Conservation (phyloP, 306 rosid species). For the Citrullus colocynthis region DNA sequence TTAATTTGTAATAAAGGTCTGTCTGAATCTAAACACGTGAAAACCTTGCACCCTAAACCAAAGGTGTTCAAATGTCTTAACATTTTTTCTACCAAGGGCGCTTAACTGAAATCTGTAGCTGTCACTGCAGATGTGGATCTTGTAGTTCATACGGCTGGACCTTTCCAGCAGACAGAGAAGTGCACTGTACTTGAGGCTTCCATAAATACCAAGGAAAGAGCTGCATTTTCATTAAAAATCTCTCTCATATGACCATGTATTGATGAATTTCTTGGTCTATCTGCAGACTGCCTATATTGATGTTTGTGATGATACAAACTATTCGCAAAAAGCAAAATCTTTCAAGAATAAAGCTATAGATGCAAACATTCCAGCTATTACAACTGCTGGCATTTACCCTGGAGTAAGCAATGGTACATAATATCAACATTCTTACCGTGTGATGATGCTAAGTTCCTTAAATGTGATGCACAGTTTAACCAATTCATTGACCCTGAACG, state of each 20-base stretch:
- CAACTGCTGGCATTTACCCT: constrained; percentile 84
- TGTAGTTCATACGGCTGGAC: constrained; percentile 93
- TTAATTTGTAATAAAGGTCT: background rate
- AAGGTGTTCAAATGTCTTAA: background rate
- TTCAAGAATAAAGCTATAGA: constrained; percentile 41
- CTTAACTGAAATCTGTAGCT: constrained; percentile 12
- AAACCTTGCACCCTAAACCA: background rate
- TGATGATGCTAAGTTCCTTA: background rate
- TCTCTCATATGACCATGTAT: background rate
- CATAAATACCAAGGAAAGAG: constrained; percentile 53
- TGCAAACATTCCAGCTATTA: constrained; percentile 80
- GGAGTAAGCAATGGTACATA: constrained; percentile 90
- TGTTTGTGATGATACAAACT: constrained; percentile 74
- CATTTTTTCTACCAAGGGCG: background rate
- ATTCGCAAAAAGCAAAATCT: constrained; percentile 58
- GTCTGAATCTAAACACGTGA: background rate
- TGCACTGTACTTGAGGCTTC: constrained; percentile 91
- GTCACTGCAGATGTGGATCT: constrained; percentile 65
- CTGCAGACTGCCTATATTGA: constrained; percentile 78
- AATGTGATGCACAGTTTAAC: background rate
- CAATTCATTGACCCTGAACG: background rate
- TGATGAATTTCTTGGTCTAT: constrained; percentile 7
- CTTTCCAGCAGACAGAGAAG: constrained; percentile 65
- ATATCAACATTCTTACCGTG: constrained; percentile 14
- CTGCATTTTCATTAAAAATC: background rate